Conservation (phyloP, 257 asterid species). For the Forsythia suspensa region DNA sequence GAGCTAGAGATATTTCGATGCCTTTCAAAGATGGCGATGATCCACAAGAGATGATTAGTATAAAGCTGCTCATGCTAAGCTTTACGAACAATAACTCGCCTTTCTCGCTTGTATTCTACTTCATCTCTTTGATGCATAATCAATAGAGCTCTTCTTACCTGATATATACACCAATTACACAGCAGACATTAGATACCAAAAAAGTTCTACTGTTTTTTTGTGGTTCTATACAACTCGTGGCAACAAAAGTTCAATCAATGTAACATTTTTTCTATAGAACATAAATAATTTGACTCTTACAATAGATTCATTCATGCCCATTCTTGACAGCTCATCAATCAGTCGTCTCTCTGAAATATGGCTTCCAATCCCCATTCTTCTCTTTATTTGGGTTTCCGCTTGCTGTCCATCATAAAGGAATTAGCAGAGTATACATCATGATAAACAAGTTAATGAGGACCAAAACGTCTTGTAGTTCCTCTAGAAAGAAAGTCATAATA, state of each 20-base stretch:
- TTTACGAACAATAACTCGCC: constrained; percentile 78
- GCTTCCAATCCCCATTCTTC: constrained; percentile 97
- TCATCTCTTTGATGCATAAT: constrained; percentile 97
- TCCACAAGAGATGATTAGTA: background rate
- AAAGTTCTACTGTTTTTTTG: background rate
- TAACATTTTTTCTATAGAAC: background rate
- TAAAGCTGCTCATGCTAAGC: constrained; percentile 32
- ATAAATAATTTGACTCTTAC: constrained; percentile 40
- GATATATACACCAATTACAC: constrained; percentile 29
- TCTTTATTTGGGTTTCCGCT: constrained; percentile 89
- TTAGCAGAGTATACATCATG: constrained; percentile 6
- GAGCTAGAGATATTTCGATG: background rate
- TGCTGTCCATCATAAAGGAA: constrained; percentile 49
- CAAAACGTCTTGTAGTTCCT: background rate
- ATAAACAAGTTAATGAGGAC: background rate
- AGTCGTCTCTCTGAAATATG: constrained; percentile 86
- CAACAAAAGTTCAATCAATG: background rate
- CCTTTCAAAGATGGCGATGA: background rate
- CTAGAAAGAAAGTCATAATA: background rate
- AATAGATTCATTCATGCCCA: constrained; percentile 91
- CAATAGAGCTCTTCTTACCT: constrained; percentile 91
- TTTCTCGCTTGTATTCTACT: constrained; percentile 87
- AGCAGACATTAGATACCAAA: background rate
- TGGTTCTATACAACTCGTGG: background rate
- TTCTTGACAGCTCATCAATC: constrained; percentile 83